Conservation (phyloP, 2,329 filamentous ascomycete species). For the Akanthomyces dipterigenus region DNA sequence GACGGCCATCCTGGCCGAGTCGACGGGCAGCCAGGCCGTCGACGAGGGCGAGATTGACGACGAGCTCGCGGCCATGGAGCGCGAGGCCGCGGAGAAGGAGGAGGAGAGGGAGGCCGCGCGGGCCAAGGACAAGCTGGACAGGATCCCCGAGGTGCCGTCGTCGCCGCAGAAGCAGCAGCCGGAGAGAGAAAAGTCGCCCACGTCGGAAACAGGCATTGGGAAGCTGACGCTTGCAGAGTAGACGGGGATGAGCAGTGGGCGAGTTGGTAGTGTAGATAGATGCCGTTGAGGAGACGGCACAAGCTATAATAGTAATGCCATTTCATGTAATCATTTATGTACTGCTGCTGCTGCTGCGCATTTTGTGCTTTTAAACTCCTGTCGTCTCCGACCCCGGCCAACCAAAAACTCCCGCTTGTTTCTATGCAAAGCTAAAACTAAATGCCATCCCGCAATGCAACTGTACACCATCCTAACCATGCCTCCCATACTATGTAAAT, state of each 20-base stretch:
- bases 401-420: neutral
- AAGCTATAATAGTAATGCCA: slow-evolving; percentile 4
- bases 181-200: slow-evolving; percentile 20
- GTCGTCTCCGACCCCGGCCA: neutral
- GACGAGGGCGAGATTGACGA: slow-evolving; percentile 84
- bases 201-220: slow-evolving; percentile 32
- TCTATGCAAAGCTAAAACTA: neutral
- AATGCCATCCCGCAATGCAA: neutral
- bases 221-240: slow-evolving; percentile 22
- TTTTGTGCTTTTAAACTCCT: neutral
- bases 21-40: slow-evolving; percentile 39
- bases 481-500: neutral
- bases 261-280: neutral
- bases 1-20: slow-evolving; percentile 65
- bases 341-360: neutral
- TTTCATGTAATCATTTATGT: neutral
- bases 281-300: neutral
- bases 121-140: slow-evolving; percentile 47
- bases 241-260: neutral
- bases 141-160: slow-evolving; percentile 36
- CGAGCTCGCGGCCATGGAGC: slow-evolving; percentile 72
- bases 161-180: slow-evolving; percentile 25
- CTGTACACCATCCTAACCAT: neutral
- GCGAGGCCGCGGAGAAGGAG: slow-evolving; percentile 47
- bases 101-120: slow-evolving; percentile 39